Percentiles rank a stretch among this genome's conserved stretches.
These are phyloP conservation scores for Gamarada debralockiae DNA, from an alignment of 495 filamentous ascomycete species.

Conservation along the genomic window DNA sequence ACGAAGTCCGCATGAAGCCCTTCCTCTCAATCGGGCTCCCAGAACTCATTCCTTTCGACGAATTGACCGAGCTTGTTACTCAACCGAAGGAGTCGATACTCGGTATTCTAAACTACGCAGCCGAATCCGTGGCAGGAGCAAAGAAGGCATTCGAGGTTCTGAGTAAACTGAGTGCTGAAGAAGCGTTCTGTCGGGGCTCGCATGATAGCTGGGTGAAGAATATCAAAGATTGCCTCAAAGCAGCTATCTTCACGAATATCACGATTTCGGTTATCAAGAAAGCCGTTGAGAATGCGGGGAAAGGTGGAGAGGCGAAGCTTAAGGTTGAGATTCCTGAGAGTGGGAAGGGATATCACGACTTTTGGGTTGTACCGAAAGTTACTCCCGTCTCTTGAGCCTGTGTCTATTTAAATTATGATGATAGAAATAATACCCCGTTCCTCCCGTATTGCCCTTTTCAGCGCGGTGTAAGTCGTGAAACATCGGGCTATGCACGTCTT, in stretches of 20 bases:
- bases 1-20: constrained; percentile 88
- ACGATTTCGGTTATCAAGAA: constrained; percentile 55
- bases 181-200: constrained; percentile 43
- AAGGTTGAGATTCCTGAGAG: constrained; percentile 52
- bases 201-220: constrained; percentile 57
- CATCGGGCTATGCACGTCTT: constrained; percentile 11
- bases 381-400: constrained; percentile 11
- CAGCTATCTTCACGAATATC: constrained; percentile 64
- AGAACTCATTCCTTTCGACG: constrained; percentile 61
- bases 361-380: constrained; percentile 75
- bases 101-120: constrained; percentile 56
- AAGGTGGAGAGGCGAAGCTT: constrained; percentile 26
- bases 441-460: too few species aligned
- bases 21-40: constrained; percentile 69
- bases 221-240: constrained; percentile 55
- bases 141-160: constrained; percentile 63
- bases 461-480: not conserved
- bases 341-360: constrained; percentile 62
- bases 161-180: constrained; percentile 39
- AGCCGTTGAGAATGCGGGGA: constrained; percentile 22
- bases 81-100: constrained; percentile 33
- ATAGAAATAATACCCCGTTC: too few species aligned
- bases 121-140: constrained; percentile 53
- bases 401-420: too few species aligned
- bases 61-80: constrained; percentile 42